Evolutionary conservation across 306 rosid genomes (phyloP), one percentile per base, ranked within the genome.

Genomic region (Malus orientalis): DNA sequence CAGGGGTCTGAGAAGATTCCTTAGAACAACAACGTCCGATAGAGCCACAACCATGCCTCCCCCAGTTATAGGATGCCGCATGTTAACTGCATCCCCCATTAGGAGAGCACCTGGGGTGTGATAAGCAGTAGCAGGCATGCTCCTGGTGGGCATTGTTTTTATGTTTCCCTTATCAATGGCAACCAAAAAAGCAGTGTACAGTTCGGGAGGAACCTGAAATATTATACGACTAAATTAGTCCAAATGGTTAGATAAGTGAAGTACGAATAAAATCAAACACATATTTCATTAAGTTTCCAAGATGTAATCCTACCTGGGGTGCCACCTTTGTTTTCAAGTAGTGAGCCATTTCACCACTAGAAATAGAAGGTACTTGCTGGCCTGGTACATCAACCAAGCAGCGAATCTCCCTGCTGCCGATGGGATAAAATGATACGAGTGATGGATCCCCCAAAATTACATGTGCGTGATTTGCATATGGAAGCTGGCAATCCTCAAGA

Each of bases 341-440:
- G 59, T 25, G 67, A 14, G 89, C 83, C 90, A 90, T 86, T 25
- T 86, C 92, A 51, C 95, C 90, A 72, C 65, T 67, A 40, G 86
- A 86, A 71, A 88, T 25, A 10, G 90, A 88, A 75, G 95, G 95
- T 10, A 86, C 64, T 54, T 81, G 81, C 44, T 78, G 86, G 83
- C 95, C 90, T 16, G 92, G 90, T 32, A 90, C 78, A 81, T 83
- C 89, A 30, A 90, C 88, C 81, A 90, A 70, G 83, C 92, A 90
- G 15, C 88, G 89, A 62, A 86, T 81, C 77, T 90, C 90, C 2
- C 88, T 86, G 77, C 89, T 86, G 69, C 95, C 88, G 51, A 90
- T 90, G 3, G 87, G 90, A 67, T 90, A 90, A 53, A 86, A 83
- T 71, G 86, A 40, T 70, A 90, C 55, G 0, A 88, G 88, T 4